Percentiles rank a stretch among this genome's conserved stretches.
Evolutionary conservation across 345 rosid species (phyloP).

Genomic region (Pugionium cornutum): DNA sequence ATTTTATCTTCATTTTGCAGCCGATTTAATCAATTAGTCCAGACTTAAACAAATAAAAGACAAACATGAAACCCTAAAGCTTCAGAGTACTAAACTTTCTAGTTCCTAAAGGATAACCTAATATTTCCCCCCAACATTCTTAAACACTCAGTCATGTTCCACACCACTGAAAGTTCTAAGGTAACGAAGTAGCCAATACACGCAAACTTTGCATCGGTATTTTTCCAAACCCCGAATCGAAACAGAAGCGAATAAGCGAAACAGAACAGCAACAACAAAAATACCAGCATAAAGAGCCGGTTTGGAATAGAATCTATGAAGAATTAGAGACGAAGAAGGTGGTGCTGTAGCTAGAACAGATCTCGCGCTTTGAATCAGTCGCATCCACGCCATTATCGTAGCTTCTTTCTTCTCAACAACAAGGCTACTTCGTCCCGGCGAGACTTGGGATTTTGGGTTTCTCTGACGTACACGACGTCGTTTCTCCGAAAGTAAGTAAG

Average conservation of each 20-base stretch:
- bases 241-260: constrained; percentile 3
- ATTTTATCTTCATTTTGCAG: no score
- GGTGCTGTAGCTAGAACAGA: constrained; percentile 3
- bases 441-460: constrained; percentile 16
- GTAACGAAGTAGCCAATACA: neutral
- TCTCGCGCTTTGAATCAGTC: constrained; percentile 39
- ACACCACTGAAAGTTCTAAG: neutral
- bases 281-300: constrained; percentile 57
- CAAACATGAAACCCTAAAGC: neutral
- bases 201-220: neutral
- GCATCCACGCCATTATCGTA: constrained; percentile 59
- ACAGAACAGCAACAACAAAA: neutral
- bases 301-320: constrained; percentile 65
- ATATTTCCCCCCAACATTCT: neutral
- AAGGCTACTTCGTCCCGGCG: constrained; percentile 9
- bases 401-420: constrained; percentile 6
- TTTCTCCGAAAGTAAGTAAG: neutral
- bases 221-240: constrained; percentile 1
- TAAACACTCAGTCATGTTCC: neutral
- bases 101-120: neutral
- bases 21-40: no score
- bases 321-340: constrained; percentile 31
- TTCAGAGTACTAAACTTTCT: constrained; percentile 3
- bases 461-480: constrained; percentile 11
- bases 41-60: neutral